These are phyloP conservation scores for Thelonectria olida DNA, from an alignment of 2,329 filamentous ascomycete genomes.

Conservation along the genomic window DNA sequence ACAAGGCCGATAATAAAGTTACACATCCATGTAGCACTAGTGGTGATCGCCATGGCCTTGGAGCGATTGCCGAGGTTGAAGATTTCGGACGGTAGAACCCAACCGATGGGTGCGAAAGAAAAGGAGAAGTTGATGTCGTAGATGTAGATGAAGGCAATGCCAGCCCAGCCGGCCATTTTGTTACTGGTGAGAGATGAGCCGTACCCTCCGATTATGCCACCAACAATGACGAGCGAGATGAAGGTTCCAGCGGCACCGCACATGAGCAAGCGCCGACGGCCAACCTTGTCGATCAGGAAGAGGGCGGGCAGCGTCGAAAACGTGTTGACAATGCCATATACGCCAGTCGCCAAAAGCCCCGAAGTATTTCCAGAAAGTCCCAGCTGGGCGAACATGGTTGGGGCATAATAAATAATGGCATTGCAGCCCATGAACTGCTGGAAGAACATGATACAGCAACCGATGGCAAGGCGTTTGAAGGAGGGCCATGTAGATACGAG, in stretches of 20 bases:
- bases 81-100: conserved; percentile 73
- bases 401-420: conserved; percentile 59
- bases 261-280: conserved; percentile 71
- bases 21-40: conserved; percentile 55
- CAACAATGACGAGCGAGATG: conserved; percentile 64
- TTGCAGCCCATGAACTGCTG: conserved; percentile 61
- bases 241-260: conserved; percentile 70
- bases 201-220: conserved; percentile 58
- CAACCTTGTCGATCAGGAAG: conserved; percentile 63
- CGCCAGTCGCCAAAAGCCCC: conserved; percentile 63
- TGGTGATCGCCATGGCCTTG: conserved; percentile 68
- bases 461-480: conserved; percentile 59
- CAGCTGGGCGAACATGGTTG: conserved; percentile 55
- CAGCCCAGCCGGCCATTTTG: conserved; percentile 57
- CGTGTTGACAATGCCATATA: conserved; percentile 65
- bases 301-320: conserved; percentile 54
- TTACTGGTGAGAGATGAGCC: conserved; percentile 48
- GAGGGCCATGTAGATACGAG: conserved; percentile 42
- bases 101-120: conserved; percentile 70
- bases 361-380: conserved; percentile 54
- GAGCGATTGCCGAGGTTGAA: conserved; percentile 66
- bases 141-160: conserved; percentile 73
- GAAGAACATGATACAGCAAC: conserved; percentile 64
- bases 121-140: conserved; percentile 71
- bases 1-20: conserved; percentile 49